phyloP scores from a whole-genome alignment of 2,329 filamentous ascomycete species.

The Aspergillus carbonarius region DNA sequence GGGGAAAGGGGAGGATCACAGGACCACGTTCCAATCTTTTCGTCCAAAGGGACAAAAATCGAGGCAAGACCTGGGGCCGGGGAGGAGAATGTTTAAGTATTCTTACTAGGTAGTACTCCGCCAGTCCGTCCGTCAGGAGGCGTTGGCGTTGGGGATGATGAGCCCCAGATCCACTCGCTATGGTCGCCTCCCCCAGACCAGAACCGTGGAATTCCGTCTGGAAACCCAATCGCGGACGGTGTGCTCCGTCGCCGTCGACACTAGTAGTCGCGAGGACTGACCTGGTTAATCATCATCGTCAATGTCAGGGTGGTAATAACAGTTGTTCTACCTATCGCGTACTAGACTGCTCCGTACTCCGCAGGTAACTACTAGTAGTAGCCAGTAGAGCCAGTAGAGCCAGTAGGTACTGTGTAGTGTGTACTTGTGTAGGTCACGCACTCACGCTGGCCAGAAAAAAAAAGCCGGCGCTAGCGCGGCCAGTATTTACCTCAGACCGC shows the following conservation, averaged over 20 bases:
- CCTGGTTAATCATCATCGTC: neutral
- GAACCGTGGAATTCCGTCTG: constrained; percentile 15
- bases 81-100: constrained; percentile 34
- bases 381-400: no score
- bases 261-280: neutral
- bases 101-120: neutral
- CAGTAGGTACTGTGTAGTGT: no score
- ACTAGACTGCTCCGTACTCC: neutral
- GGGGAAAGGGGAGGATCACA: neutral
- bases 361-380: no score
- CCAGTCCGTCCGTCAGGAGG: constrained; percentile 17
- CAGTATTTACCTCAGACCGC: constrained; percentile 12
- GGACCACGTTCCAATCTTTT: constrained; percentile 14
- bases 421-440: neutral
- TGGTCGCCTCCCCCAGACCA: constrained; percentile 32
- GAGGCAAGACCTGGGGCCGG: constrained; percentile 22
- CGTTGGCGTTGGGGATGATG: constrained; percentile 23
- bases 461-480: constrained; percentile 9
- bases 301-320: neutral
- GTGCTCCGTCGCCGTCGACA: neutral
- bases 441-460: constrained; percentile 3
- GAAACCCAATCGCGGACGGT: constrained; percentile 9
- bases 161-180: constrained; percentile 24
- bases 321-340: neutral
- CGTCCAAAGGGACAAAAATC: constrained; percentile 23